Base-by-base conservation (phyloP, 1,284 basidiomycete species). In the Cryptococcus floricola region DNA sequence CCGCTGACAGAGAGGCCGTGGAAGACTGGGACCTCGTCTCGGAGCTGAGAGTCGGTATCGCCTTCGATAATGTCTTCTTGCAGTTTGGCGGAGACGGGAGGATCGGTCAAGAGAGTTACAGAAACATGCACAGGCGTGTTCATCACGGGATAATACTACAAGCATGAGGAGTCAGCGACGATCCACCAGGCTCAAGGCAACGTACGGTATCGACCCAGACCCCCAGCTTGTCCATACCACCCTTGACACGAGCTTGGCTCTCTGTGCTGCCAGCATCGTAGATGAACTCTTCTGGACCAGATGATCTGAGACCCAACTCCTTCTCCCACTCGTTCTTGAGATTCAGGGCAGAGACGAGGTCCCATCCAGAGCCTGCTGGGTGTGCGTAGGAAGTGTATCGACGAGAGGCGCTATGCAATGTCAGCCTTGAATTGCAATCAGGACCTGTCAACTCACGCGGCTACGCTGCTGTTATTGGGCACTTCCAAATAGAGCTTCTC, bases 121-220 rank as follows among this genome's bases (percentile, higher is more conserved):
- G 66, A 63, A 39, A 78, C 79, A 53, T 85, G 82, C 6, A 87
- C 78, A 4, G 88, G 84, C 1, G 83, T 87, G 74, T 92, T 89
- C 78, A 93, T 78, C 39, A 91, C 79, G 0, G 92, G 90, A 72
- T 87, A 91, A 75, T 93, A 93, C 46, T 74, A 57, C 23, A 16
- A 19, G 9, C 28, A 25, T 25, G 31, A 49, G 5, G 14, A 34
- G 14, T 23, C 39, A 44, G 12, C 50, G 19, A 44, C 18, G 8
- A n/a, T 18, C 18, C 14, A 46, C 9, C 44, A 43, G 16, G n/a
- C 8, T 16, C 10, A 10, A n/a, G 23, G 6, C n/a, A 31, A 65
- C 68, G 52, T 48, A 74, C 73, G 12, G 73, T 76, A 62, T 78
- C 77, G 39, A 78, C 62, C 76, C 76, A 78, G 2, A 78, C 76